Evolutionary conservation across 352 stramenopile species (phyloP), one percentile per base, ranked within the genome.

Genomic region (Pythium insidiosum): DNA sequence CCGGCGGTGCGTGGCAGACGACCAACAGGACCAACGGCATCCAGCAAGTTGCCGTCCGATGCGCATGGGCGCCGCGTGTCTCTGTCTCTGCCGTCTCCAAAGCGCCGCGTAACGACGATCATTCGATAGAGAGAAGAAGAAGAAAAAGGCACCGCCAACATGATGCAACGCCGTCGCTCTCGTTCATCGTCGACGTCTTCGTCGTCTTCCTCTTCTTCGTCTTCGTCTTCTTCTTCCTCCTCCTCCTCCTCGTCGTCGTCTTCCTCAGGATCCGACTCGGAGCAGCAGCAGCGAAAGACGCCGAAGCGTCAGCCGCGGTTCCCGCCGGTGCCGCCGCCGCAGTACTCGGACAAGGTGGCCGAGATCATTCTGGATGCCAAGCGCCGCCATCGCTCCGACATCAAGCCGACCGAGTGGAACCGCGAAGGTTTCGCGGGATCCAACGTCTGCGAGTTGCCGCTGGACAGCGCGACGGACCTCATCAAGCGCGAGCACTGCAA

Each of bases 341-440:
- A 63, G 34, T 74, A 72, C 22, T 61, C 70, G 25, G 33, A 49
- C 10, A 84, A 84, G 47, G 63, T 82, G 23, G 53, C 62, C 16
- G 60, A 61, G 10, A 61, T 68, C 11, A 49, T 90, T 1, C 55
- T 53, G 20, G 72, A 72, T 41, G 72, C 71, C 31, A 90, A 90
- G 56, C 69, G 68, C 39, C 77, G 76, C 23, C 74, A 90, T 33
- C 78, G 78, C 56, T 82, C 16, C 21, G 79, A 91, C 46, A 86
- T 91, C 45, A 66, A 78, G 40, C 47, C 66, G 11, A 48, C 84
- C 18, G 46, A 52, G 13, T 91, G 79, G 79, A 68, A 68, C 33
- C 73, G 76, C 16, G 75, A 91, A 43, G 79, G 79, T n/a, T 91
- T 91, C 45, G 79, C 70, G 0, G 72, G 76, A n/a, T 88, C 76